These are phyloP conservation scores for Fraxinus angustifolia DNA, from an alignment of 305 asterid genomes.

Conservation along the genomic window DNA sequence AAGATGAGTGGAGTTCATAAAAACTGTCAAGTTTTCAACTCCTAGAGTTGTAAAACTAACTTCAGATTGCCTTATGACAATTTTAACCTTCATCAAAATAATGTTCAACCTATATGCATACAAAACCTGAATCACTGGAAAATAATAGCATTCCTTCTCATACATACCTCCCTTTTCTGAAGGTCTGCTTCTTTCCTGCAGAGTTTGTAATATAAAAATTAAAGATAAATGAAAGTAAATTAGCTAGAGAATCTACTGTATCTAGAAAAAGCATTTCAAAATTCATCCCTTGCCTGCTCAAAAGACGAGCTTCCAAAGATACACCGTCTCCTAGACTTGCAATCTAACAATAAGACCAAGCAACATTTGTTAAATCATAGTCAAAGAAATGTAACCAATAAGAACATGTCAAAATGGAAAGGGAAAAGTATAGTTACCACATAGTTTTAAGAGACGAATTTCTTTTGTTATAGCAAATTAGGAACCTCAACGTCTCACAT, in stretches of 20 bases:
- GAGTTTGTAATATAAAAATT: slow-evolving; percentile 15
- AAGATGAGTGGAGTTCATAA: not conserved
- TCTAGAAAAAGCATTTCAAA: slow-evolving; percentile 16
- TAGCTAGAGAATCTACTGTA: slow-evolving; percentile 14
- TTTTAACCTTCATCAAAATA: not conserved
- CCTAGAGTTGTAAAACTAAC: not conserved
- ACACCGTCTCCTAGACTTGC: slow-evolving; percentile 91
- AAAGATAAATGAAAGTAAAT: slow-evolving; percentile 8
- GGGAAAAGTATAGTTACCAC: not conserved
- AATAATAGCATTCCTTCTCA: slow-evolving; percentile 11
- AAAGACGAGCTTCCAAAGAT: slow-evolving; percentile 84
- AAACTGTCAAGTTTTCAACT: not conserved
- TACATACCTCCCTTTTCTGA: slow-evolving; percentile 82
- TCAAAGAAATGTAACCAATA: slow-evolving; percentile 1
- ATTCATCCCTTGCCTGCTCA: slow-evolving; percentile 64
- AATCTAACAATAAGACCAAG: slow-evolving; percentile 42
- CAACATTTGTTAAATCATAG: slow-evolving; percentile 1
- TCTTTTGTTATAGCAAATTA: not conserved
- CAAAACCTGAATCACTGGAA: slow-evolving; percentile 12
- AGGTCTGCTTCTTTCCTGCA: slow-evolving; percentile 90
- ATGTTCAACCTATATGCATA: not conserved
- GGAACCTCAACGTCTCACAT: not conserved
- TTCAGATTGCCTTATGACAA: not conserved
- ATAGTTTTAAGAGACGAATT: not conserved
- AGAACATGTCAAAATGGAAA: not conserved